These are phyloP conservation scores for Trichoderma sp. DNA, from an alignment of 2,329 filamentous ascomycete genomes.

Conservation along the genomic window DNA sequence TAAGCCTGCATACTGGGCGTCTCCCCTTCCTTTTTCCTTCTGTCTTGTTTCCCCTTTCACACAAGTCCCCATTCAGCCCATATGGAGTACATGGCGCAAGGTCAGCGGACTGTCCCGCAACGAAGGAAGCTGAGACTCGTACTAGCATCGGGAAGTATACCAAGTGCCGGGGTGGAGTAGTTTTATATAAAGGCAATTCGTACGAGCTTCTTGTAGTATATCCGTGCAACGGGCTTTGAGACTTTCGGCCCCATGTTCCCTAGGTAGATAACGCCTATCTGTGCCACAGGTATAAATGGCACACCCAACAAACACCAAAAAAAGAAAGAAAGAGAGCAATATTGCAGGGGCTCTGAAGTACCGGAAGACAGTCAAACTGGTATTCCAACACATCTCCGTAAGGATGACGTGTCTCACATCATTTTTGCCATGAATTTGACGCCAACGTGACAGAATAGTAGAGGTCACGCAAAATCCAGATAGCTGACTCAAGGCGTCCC, in stretches of 20 bases:
- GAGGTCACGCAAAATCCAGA: not conserved
- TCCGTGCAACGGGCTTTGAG: not conserved
- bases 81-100: slow-evolving; percentile 16
- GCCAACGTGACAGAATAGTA: not conserved
- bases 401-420: slow-evolving; percentile 12
- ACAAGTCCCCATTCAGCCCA: not conserved
- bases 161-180: slow-evolving; percentile 10
- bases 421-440: not conserved
- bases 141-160: not conserved
- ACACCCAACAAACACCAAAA: not conserved
- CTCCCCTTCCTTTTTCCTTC: not conserved
- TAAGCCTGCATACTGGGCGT: not conserved
- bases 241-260: not conserved
- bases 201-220: not conserved
- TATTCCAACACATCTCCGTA: not conserved
- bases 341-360: not conserved
- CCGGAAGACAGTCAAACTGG: not conserved
- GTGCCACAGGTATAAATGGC: not conserved
- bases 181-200: not conserved
- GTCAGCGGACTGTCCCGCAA: slow-evolving; percentile 3
- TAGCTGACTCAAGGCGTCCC: not conserved
- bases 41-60: not conserved
- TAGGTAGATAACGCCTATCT: not conserved
- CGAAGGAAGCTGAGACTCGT: not conserved
- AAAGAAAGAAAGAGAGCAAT: not conserved